phyloP scores from a whole-genome alignment of 768 basidiomycete species.

The Phaeotremella skinneri region DNA sequence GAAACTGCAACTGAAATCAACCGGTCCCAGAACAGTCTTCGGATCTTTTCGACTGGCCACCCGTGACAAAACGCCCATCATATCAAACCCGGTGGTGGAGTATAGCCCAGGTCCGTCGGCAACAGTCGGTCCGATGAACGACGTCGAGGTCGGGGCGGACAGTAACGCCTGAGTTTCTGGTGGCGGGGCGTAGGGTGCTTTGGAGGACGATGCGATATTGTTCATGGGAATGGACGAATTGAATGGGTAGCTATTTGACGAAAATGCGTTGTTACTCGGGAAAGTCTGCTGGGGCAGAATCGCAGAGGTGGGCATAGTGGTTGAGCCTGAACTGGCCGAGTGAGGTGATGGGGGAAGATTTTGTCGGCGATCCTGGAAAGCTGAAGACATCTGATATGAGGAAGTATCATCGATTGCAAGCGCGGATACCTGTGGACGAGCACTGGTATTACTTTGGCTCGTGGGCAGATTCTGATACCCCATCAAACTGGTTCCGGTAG shows the following conservation, averaged over 20 bases:
- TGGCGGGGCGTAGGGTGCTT: conserved; percentile 38
- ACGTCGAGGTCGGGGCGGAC: conserved; percentile 27
- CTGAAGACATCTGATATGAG: neutral
- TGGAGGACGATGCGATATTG: conserved; percentile 43
- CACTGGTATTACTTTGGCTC: neutral
- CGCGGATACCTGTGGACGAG: neutral
- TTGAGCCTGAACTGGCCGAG: conserved; percentile 14
- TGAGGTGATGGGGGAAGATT: neutral
- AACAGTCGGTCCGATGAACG: conserved; percentile 22
- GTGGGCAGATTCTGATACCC: neutral
- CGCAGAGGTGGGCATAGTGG: conserved; percentile 19
- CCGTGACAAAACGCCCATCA: conserved; percentile 74
- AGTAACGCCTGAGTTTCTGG: conserved; percentile 30
- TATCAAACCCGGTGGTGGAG: conserved; percentile 85
- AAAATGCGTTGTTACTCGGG: conserved; percentile 6
- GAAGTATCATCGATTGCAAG: neutral
- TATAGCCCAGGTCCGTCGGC: conserved; percentile 61
- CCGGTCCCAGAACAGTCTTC: conserved; percentile 75
- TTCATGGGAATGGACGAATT: conserved; percentile 25
- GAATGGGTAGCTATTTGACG: conserved; percentile 14
- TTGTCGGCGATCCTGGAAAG: neutral
- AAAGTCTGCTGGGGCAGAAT: conserved; percentile 17
- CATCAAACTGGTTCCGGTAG: neutral
- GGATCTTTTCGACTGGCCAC: conserved; percentile 73
- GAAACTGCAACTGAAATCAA: conserved; percentile 90